phyloP scores from a whole-genome alignment of 225 moss, liverwort and hornwort species.

The Sphagnum tenellum region DNA sequence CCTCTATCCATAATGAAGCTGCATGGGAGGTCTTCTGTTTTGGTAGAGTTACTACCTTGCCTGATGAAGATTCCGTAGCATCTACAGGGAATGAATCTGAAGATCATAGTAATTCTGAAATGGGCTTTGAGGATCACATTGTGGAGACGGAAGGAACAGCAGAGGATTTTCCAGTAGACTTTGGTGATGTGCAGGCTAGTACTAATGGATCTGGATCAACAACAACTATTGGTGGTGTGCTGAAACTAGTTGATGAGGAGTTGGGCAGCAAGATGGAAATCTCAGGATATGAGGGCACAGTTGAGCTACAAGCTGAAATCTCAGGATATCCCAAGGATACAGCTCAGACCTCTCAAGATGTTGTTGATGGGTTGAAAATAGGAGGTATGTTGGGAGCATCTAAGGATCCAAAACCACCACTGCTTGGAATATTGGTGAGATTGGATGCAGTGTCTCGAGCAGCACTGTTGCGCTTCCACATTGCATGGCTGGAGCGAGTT shows the following conservation, averaged over 20 bases:
- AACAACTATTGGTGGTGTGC: not conserved
- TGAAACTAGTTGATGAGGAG: slow-evolving; percentile 18
- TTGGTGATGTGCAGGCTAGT: not conserved
- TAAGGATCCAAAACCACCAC: slow-evolving; percentile 45
- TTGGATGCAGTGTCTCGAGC: slow-evolving; percentile 88
- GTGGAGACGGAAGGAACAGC: slow-evolving; percentile 10
- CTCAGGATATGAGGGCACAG: no score
- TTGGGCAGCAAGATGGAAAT: not conserved
- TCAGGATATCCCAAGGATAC: no score
- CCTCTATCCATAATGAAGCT: slow-evolving; percentile 63
- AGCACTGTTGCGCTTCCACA: slow-evolving; percentile 73
- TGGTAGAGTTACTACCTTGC: slow-evolving; percentile 37
- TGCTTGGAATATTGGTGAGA: slow-evolving; percentile 42
- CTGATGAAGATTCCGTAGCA: slow-evolving; percentile 33
- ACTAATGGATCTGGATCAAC: no score
- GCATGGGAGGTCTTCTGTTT: slow-evolving; percentile 93
- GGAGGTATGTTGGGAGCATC: slow-evolving; percentile 9
- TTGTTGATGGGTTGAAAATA: no score
- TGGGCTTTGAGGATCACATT: slow-evolving; percentile 11
- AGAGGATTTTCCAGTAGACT: not conserved
- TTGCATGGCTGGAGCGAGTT: slow-evolving; percentile 69
- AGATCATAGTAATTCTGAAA: slow-evolving; percentile 8
- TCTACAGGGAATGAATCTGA: slow-evolving; percentile 15
- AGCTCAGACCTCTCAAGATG: no score
- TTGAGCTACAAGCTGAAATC: no score